Evolutionary conservation across 768 basidiomycete species (phyloP).

Genomic region (Kwoniella dejecticola): DNA sequence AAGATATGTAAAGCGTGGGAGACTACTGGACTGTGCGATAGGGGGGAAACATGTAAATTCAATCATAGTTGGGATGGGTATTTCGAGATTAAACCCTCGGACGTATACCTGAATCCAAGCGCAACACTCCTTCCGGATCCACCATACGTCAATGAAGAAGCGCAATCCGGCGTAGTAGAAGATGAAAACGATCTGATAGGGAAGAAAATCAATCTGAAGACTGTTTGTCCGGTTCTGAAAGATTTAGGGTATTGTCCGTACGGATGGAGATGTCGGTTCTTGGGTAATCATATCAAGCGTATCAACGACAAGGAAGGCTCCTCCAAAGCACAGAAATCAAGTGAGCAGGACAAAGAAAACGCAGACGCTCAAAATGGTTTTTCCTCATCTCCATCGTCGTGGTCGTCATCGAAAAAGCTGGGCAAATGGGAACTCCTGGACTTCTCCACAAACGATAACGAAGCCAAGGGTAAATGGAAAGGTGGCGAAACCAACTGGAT

Average conservation of each 20-base stretch:
- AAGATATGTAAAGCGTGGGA: conserved; percentile 82
- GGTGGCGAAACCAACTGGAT: conserved; percentile 71
- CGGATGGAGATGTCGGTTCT: conserved; percentile 89
- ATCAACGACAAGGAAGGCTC: conserved; percentile 58
- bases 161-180: conserved; percentile 19
- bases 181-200: conserved; percentile 36
- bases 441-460: conserved; percentile 58
- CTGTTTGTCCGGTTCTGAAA: conserved; percentile 68
- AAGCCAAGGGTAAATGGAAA: conserved; percentile 55
- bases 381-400: too few relatives aligned
- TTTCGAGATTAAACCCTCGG: conserved; percentile 71
- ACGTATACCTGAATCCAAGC: conserved; percentile 64
- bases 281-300: conserved; percentile 70
- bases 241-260: conserved; percentile 74
- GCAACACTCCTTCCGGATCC: conserved; percentile 41
- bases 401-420: conserved; percentile 11
- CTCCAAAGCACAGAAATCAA: conserved; percentile 60
- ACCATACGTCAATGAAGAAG: conserved; percentile 60
- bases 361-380: background rate
- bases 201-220: conserved; percentile 31
- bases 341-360: background rate
- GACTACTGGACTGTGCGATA: conserved; percentile 64
- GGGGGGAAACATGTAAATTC: conserved; percentile 64
- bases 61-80: conserved; percentile 77
- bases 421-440: conserved; percentile 39